phyloP scores from a whole-genome alignment of 1,139 yeast species.

The Hyphopichia khmerensis region DNA sequence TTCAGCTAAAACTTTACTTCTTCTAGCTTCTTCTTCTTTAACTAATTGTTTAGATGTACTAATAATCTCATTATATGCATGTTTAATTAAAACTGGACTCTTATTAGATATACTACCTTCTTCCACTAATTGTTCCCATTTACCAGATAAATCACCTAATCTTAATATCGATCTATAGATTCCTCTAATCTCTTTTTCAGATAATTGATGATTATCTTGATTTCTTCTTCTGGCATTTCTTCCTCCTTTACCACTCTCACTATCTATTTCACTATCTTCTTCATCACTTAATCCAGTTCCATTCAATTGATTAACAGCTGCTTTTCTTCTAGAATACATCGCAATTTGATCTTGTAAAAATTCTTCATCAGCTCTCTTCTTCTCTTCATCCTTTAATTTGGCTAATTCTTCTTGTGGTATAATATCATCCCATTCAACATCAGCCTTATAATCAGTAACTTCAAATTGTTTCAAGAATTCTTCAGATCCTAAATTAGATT shows the following conservation, averaged over 20 bases:
- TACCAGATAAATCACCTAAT: slow-evolving; percentile 76
- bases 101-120: slow-evolving; percentile 89
- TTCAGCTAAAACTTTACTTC: slow-evolving; percentile 53
- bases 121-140: slow-evolving; percentile 84
- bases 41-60: slow-evolving; percentile 62
- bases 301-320: slow-evolving; percentile 61
- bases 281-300: slow-evolving; percentile 41
- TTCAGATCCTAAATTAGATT: slow-evolving; percentile 95
- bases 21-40: slow-evolving; percentile 63
- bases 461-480: slow-evolving; percentile 96
- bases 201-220: slow-evolving; percentile 56
- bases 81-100: slow-evolving; percentile 78
- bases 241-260: slow-evolving; percentile 25
- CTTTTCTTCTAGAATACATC: slow-evolving; percentile 78
- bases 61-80: slow-evolving; percentile 70
- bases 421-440: slow-evolving; percentile 98
- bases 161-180: slow-evolving; percentile 80
- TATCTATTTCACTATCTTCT: slow-evolving; percentile 31
- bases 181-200: slow-evolving; percentile 86
- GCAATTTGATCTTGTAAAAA: slow-evolving; percentile 88
- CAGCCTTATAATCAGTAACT: slow-evolving; percentile 98
- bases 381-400: slow-evolving; percentile 88
- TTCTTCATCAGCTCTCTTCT: slow-evolving; percentile 79
- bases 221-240: slow-evolving; percentile 26
- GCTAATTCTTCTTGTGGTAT: slow-evolving; percentile 93